Conservation (phyloP, 768 basidiomycete genomes). For the Mrakia blollopis region DNA sequence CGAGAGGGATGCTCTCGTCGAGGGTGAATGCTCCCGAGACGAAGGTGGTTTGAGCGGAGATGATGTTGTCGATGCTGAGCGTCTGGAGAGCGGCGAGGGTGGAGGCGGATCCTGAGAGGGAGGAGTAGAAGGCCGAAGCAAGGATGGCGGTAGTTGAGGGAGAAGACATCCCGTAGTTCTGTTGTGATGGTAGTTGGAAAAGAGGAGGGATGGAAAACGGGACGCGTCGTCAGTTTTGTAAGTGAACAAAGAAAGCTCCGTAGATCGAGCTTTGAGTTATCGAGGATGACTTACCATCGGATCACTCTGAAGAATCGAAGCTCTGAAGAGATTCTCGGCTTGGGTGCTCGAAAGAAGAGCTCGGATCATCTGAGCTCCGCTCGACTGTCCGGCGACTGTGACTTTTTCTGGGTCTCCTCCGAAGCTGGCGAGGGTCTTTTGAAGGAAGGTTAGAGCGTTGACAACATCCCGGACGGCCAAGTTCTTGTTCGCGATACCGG, state of each 20-base stretch:
- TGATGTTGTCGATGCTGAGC: not conserved
- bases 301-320: conserved; percentile 29
- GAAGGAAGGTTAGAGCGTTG: conserved; percentile 18
- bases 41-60: conserved; percentile 17
- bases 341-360: conserved; percentile 7
- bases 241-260: too few relatives aligned
- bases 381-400: conserved; percentile 29
- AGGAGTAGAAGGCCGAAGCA: conserved; percentile 23
- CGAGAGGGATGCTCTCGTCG: conserved; percentile 19
- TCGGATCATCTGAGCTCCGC: conserved; percentile 27
- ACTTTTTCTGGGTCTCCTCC: conserved; percentile 17
- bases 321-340: conserved; percentile 15
- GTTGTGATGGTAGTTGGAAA: not conserved
- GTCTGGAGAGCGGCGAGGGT: not conserved
- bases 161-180: conserved; percentile 29
- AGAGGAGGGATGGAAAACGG: not conserved
- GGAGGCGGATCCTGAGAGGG: not conserved
- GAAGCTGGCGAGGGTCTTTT: not conserved
- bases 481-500: not conserved
- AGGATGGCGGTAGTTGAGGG: conserved; percentile 25
- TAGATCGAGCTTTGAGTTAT: too few relatives aligned
- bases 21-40: conserved; percentile 10
- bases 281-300: conserved; percentile 23
- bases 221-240: too few relatives aligned
- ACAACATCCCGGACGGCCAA: conserved; percentile 25